Evolutionary conservation across 768 basidiomycete genomes (phyloP).

Genomic region (Pisolithus sp.): DNA sequence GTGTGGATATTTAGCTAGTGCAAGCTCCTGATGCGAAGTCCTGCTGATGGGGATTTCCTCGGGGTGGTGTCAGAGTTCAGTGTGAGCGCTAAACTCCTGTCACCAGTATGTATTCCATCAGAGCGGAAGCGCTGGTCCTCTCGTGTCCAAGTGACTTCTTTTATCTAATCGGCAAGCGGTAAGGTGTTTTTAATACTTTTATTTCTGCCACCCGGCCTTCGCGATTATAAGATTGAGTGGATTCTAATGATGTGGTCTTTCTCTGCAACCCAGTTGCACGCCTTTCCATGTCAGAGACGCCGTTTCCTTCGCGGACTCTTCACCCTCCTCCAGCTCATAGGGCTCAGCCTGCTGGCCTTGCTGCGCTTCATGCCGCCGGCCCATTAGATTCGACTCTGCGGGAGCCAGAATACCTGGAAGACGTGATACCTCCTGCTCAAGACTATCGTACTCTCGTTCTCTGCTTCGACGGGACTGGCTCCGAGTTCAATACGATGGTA

Average conservation of each 20-base stretch:
- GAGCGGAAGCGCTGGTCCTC: no score
- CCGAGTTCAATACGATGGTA: slow-evolving; percentile 64
- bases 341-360: background rate
- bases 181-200: no score
- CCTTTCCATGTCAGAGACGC: background rate
- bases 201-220: no score
- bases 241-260: background rate
- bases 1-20: no score
- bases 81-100: no score
- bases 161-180: no score
- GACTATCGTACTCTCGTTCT: slow-evolving; percentile 53
- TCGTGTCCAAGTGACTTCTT: no score
- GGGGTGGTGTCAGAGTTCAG: no score
- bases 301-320: background rate
- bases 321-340: background rate
- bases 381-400: background rate
- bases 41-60: no score
- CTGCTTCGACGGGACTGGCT: slow-evolving; percentile 60
- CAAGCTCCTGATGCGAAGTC: no score
- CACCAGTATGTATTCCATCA: no score
- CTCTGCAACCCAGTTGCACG: background rate
- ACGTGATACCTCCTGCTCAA: slow-evolving; percentile 40
- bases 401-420: slow-evolving; percentile 11
- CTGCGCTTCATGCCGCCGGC: background rate
- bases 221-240: background rate